Evolutionary conservation across 2,329 filamentous ascomycete species (phyloP).

Genomic region (Thermothelomyces thermophilus): DNA sequence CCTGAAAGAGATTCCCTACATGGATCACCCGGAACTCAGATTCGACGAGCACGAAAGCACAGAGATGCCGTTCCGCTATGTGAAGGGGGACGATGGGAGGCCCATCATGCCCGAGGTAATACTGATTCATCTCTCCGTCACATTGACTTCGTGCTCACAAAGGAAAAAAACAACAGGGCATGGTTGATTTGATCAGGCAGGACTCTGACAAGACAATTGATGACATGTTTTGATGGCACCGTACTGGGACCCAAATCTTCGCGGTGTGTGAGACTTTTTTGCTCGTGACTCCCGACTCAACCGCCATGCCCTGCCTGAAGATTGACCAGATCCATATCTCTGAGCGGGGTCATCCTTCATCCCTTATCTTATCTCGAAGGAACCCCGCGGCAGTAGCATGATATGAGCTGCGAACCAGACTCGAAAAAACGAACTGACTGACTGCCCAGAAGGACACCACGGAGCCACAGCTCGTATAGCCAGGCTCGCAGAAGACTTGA

Average conservation of each 20-base stretch:
- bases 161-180: constrained; percentile 56
- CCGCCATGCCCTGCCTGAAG: neutral
- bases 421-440: neutral
- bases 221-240: constrained; percentile 61
- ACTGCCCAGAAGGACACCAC: no score
- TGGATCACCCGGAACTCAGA: constrained; percentile 83
- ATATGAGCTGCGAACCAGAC: neutral
- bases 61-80: constrained; percentile 97
- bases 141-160: neutral
- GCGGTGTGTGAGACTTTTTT: neutral
- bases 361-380: constrained; percentile 24
- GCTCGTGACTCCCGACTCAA: neutral
- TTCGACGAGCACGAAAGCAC: constrained; percentile 91
- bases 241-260: neutral
- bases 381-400: constrained; percentile 1
- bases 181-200: constrained; percentile 87
- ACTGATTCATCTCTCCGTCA: constrained; percentile 18
- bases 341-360: neutral
- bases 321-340: no score
- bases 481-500: neutral
- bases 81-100: constrained; percentile 64
- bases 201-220: constrained; percentile 90
- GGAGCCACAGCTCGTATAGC: neutral
- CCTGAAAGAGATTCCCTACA: constrained; percentile 70
- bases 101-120: constrained; percentile 87